Conservation (phyloP, 2,329 filamentous ascomycete species). For the Tolypocladium album region DNA sequence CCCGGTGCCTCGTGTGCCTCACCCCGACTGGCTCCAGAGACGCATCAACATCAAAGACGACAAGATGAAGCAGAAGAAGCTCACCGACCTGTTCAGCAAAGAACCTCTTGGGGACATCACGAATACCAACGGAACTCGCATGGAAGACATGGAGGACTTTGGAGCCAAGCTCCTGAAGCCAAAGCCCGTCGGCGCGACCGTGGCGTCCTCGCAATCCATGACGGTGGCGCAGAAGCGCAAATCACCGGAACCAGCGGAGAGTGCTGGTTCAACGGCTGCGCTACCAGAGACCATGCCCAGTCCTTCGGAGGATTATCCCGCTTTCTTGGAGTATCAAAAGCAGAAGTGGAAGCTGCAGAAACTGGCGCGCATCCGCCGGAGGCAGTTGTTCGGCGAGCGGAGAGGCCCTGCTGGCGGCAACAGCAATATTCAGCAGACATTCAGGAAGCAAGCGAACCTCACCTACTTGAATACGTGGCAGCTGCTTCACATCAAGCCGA, state of each 20-base stretch:
- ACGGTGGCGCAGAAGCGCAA: constrained; percentile 56
- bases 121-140: constrained; percentile 44
- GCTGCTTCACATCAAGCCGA: constrained; percentile 74
- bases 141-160: constrained; percentile 73
- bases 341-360: constrained; percentile 98
- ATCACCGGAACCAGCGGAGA: constrained; percentile 56
- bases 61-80: constrained; percentile 95
- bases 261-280: constrained; percentile 67
- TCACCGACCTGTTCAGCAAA: constrained; percentile 79
- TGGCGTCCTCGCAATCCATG: constrained; percentile 43
- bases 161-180: constrained; percentile 57
- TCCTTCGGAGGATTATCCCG: constrained; percentile 76
- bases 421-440: constrained; percentile 55
- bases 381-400: constrained; percentile 84
- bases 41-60: constrained; percentile 94
- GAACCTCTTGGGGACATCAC: constrained; percentile 64
- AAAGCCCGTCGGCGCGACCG: constrained; percentile 43
- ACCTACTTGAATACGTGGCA: constrained; percentile 94
- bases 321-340: constrained; percentile 90
- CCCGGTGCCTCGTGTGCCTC: constrained; percentile 82
- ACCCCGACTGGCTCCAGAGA: constrained; percentile 93
- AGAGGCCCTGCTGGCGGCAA: constrained; percentile 43
- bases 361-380: constrained; percentile 70
- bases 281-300: constrained; percentile 77
- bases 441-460: constrained; percentile 84